Evolutionary conservation across 116 monocot species (phyloP).

Genomic region (Phalaenopsis hybrid): DNA sequence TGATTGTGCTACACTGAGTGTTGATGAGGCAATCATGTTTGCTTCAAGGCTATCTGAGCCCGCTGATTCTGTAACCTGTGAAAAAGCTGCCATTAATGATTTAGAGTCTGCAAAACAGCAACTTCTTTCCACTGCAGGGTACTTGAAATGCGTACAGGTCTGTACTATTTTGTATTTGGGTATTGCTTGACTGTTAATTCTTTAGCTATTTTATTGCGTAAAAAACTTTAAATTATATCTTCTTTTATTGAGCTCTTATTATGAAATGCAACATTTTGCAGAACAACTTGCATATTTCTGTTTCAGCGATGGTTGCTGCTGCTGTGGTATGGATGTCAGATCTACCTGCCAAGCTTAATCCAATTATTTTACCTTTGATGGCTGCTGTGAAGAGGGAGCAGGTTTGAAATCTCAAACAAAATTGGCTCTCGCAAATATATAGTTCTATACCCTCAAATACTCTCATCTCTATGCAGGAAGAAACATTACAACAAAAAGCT

Average conservation of each 20-base stretch:
- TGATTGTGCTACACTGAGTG: conserved; percentile 34
- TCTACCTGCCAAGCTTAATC: conserved; percentile 80
- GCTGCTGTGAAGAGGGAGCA: conserved; percentile 96
- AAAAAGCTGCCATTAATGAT: conserved; percentile 35
- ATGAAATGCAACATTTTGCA: conserved; percentile 25
- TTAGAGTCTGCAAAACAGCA: conserved; percentile 65
- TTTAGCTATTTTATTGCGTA: conserved; percentile 3
- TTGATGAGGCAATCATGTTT: conserved; percentile 68
- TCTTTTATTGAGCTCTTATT: conserved; percentile 8
- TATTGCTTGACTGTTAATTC: not conserved
- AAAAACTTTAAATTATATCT: not conserved
- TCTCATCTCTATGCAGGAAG: conserved; percentile 50
- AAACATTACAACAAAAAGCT: conserved; percentile 75
- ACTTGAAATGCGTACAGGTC: conserved; percentile 96
- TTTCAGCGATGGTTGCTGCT: conserved; percentile 77
- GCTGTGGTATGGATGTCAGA: conserved; percentile 86
- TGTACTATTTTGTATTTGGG: not conserved
- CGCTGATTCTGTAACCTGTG: conserved; percentile 21
- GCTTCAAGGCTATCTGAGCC: conserved; percentile 46
- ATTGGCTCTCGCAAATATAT: not conserved
- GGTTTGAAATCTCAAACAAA: conserved; percentile 25
- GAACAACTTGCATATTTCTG: conserved; percentile 92
- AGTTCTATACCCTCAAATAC: not conserved
- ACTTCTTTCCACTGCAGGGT: conserved; percentile 77
- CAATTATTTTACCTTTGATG: conserved; percentile 94